Evolutionary conservation across 2,329 filamentous ascomycete genomes (phyloP).

Genomic region (Colletotrichum siamense): DNA sequence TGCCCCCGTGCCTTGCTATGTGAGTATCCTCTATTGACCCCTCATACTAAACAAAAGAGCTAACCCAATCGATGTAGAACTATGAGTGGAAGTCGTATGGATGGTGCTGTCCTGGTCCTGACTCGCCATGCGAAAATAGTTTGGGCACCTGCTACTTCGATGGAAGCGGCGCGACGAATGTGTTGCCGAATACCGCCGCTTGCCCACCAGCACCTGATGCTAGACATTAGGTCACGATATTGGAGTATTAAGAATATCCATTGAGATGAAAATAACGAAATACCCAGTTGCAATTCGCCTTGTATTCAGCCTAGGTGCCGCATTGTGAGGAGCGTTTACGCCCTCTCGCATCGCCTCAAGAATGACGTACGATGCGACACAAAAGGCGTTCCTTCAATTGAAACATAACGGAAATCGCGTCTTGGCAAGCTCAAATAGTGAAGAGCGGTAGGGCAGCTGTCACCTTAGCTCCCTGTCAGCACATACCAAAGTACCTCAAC

Average conservation of each 20-base stretch:
- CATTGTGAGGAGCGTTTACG: background rate
- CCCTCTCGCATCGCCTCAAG: background rate
- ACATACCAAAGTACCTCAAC: background rate
- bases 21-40: background rate
- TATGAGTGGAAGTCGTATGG: background rate
- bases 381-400: background rate
- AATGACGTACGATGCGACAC: background rate
- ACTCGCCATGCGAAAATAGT: background rate
- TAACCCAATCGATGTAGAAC: background rate
- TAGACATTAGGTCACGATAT: background rate
- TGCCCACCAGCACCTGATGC: background rate
- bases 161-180: background rate
- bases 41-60: fast-evolving
- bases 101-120: constrained; percentile 1
- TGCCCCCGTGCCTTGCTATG: constrained; percentile 1
- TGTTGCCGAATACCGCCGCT: background rate
- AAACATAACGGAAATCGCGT: background rate
- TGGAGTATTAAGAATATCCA: fast-evolving
- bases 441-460: background rate
- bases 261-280: background rate
- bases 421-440: background rate
- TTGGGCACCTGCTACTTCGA: background rate
- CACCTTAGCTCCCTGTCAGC: background rate
- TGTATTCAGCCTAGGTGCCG: background rate
- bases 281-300: background rate